Evolutionary conservation across 2,329 filamentous ascomycete genomes (phyloP), one percentile per base, ranked within the genome.

Genomic region (Pleurostoma richardsiae): DNA sequence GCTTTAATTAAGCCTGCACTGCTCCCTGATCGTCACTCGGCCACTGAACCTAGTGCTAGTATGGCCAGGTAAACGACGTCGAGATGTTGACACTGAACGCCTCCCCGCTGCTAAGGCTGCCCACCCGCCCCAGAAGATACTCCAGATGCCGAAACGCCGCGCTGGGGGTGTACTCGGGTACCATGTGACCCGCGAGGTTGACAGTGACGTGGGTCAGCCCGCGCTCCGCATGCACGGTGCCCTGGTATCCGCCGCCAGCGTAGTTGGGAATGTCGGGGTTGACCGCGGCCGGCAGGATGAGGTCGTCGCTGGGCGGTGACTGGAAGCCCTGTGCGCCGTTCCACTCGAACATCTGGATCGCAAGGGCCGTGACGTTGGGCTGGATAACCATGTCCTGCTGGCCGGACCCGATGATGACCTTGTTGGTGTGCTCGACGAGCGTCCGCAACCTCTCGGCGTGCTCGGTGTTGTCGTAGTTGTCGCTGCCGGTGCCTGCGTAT

Each of bases 331-430:
- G 82, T 0, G 66, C 59, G 4, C 83, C 84, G 45, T 77, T 76
- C 79, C 80, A 88, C 0, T 83, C 87, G 80, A 87, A 85, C 61
- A 88, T 88, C 59, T 88, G 83, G 45, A 87, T 80, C 2, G 76
- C 76, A 40, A 84, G 64, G 3, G 86, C 67, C 0, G 80, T 80
- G 6, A 84, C 84, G 52, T 87, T 85, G 52, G 71, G 66, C 40
- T 83, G 69, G 6, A 88, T 69, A 44, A 86, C 69, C 58, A 74
- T 83, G 59, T 88, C 49, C 40, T 47, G 27, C 4, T 47, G 38
- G 10, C 47, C 49, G 33, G 39, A 47, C 5, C 39, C 47, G 30
- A 52, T 33, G 26, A 52, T 31, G 3, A 47, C 47, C 26, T 52
- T 49, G n/a, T 45, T 44, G 26, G 45, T 50, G 27, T 43, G 48